Conservation (phyloP, 2,329 filamentous ascomycete species). For the Penicillium nordicum region DNA sequence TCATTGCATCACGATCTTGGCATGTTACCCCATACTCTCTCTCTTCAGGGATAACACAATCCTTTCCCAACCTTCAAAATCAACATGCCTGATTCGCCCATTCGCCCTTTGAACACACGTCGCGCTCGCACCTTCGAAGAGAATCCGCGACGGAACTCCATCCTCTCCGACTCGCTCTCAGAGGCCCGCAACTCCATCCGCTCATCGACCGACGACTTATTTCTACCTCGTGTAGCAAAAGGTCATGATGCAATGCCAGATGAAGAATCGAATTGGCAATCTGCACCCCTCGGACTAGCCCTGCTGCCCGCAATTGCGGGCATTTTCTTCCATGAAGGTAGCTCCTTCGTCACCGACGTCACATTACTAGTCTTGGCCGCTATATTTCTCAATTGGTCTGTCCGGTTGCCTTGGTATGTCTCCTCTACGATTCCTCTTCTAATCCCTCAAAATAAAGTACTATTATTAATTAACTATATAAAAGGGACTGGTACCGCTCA, state of each 20-base stretch:
- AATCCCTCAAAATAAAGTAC: background rate
- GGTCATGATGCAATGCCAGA: slow-evolving; percentile 24
- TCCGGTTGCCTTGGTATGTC: slow-evolving; percentile 77
- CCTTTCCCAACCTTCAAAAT: background rate
- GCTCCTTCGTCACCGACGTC: slow-evolving; percentile 77
- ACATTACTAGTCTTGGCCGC: slow-evolving; percentile 75
- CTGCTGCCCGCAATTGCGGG: slow-evolving; percentile 83
- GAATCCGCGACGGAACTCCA: slow-evolving; percentile 66
- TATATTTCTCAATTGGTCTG: slow-evolving; percentile 88
- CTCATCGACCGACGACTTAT: slow-evolving; percentile 66
- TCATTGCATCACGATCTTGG: background rate
- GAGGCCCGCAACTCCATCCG: slow-evolving; percentile 63
- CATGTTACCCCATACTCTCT: background rate
- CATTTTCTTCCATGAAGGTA: slow-evolving; percentile 79
- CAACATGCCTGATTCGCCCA: slow-evolving; percentile 14
- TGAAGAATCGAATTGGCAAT: slow-evolving; percentile 69
- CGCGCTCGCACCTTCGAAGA: slow-evolving; percentile 35
- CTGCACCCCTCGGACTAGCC: slow-evolving; percentile 76
- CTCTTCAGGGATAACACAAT: background rate
- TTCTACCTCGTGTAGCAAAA: slow-evolving; percentile 54
- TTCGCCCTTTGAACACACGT: background rate
- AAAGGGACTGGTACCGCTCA: slow-evolving; percentile 69
- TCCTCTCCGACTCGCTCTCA: slow-evolving; percentile 70
- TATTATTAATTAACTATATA: background rate
- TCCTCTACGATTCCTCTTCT: no score